Evolutionary conservation across 169 alveolate species (phyloP).

Genomic region (Cryptosporidium ubiquitum): DNA sequence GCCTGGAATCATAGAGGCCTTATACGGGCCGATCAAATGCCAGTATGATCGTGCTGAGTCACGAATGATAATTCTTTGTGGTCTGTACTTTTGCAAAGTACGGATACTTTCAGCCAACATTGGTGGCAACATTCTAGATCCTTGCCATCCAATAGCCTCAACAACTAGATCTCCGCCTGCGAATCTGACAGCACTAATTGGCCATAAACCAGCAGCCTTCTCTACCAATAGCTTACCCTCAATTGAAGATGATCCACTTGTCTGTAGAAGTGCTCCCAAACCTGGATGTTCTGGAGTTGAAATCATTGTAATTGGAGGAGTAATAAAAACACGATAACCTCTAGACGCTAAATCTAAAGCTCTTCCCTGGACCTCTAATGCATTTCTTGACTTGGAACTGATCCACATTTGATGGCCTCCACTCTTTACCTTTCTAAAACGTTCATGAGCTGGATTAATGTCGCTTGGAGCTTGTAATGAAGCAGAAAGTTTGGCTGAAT

Average conservation of each 20-base stretch:
- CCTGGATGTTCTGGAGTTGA: constrained; percentile 54
- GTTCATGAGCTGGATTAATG: constrained; percentile 57
- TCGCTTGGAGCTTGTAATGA: constrained; percentile 44
- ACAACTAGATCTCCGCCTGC: constrained; percentile 63
- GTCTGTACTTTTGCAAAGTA: constrained; percentile 18
- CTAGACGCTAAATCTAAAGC: constrained; percentile 57
- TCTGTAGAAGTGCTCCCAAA: not conserved
- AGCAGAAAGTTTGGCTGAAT: constrained; percentile 64
- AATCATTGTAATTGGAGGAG: constrained; percentile 60
- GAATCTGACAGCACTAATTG: constrained; percentile 45
- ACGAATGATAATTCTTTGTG: constrained; percentile 63
- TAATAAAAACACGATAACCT: constrained; percentile 64
- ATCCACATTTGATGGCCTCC: constrained; percentile 75
- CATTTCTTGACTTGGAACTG: constrained; percentile 32
- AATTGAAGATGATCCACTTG: not conserved
- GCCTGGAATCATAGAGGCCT: constrained; percentile 37
- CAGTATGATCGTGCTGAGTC: constrained; percentile 23
- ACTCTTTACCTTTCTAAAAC: constrained; percentile 57
- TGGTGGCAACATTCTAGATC: constrained; percentile 64
- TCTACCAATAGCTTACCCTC: constrained; percentile 61
- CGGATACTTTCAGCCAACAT: constrained; percentile 55
- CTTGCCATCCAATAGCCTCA: constrained; percentile 72
- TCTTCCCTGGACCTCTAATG: constrained; percentile 68
- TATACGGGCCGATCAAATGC: constrained; percentile 64
- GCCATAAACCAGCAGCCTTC: constrained; percentile 50